Conservation (phyloP, 148 eudicot species). For the Polygonum aviculare region DNA sequence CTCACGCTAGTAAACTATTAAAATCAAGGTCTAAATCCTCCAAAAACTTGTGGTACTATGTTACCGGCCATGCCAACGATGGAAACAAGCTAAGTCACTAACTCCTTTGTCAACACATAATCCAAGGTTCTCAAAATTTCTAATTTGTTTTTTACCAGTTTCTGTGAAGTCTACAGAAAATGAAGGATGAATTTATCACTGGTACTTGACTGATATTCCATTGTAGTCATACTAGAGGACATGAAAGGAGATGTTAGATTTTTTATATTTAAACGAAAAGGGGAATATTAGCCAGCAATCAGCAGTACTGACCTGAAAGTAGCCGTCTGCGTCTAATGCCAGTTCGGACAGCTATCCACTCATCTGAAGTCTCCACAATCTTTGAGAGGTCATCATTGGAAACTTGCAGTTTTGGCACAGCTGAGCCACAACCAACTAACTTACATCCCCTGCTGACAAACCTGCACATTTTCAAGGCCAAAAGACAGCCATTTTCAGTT, state of each 20-base stretch:
- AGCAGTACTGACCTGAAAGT: too few relatives aligned
- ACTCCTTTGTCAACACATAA: too few relatives aligned
- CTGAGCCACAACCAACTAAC: conserved; percentile 90
- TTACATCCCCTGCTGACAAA: conserved; percentile 61
- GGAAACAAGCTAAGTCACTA: too few relatives aligned
- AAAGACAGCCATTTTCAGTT: background rate
- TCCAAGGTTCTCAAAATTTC: too few relatives aligned
- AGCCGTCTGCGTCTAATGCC: too few relatives aligned
- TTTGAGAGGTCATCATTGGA: conserved; percentile 77
- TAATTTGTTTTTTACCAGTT: background rate
- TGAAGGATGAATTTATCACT: background rate
- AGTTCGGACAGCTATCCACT: conserved; percentile 45
- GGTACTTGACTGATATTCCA: background rate
- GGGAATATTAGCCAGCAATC: too few relatives aligned
- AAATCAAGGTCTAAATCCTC: too few relatives aligned
- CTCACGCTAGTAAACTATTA: too few relatives aligned
- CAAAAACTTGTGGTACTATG: too few relatives aligned
- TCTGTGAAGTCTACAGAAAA: background rate
- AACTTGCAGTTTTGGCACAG: conserved; percentile 47
- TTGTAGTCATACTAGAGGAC: background rate
- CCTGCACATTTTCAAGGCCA: background rate
- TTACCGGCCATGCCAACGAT: too few relatives aligned
- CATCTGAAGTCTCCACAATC: conserved; percentile 80
- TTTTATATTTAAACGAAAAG: too few relatives aligned
- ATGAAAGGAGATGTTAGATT: conserved; percentile 9